Evolutionary conservation across 1,139 yeast genomes (phyloP), one percentile per base, ranked within the genome.

Genomic region (Tardiomyces depauwii): DNA sequence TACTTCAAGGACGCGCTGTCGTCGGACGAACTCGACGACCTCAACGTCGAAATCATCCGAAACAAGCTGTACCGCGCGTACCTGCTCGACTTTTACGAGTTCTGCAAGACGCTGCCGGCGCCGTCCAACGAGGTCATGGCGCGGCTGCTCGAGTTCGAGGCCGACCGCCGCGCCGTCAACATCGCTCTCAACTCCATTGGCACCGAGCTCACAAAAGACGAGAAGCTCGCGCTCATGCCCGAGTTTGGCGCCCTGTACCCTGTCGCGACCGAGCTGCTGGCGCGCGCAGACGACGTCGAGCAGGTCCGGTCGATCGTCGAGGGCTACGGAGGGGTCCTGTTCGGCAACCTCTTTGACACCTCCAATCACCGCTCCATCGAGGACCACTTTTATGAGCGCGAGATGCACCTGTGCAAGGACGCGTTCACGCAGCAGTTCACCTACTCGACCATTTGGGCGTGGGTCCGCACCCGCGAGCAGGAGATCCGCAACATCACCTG

Each of bases 391-490:
- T 93, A 91, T 64, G 80, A 80, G 58, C 73, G 82, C 56, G 98
- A 91, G 65, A 89, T 93, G 95, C 82, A 84, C 56, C 73, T 85
- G 52, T 89, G 96, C 67, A 84, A 80, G 60, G 81, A 84, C 62
- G 96, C 96, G 0, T 88, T 93, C 65, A 88, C 98, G 39, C 98
- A 91, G 67, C 98, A 91, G 64, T 93, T 93, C 63, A 82, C 96
- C 14, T 77, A 84, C 57, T 77, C 91, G 42, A 82, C 96, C 2
- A 74, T 91, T 48, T 93, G 96, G 91, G 96, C 96, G 5, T 91
- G 96, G 95, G 77, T 93, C 62, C 82, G 88, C 67, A 80, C 95
- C 18, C 84, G 85, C 60, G 98, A 93, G 67, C 98, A 93, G 68
- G 99, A 93, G 66, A 78, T 93, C 50, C 77, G 98, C 66, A 93